Conservation (phyloP, 805 yeast genomes). For the Metschnikowia kofuensis region DNA sequence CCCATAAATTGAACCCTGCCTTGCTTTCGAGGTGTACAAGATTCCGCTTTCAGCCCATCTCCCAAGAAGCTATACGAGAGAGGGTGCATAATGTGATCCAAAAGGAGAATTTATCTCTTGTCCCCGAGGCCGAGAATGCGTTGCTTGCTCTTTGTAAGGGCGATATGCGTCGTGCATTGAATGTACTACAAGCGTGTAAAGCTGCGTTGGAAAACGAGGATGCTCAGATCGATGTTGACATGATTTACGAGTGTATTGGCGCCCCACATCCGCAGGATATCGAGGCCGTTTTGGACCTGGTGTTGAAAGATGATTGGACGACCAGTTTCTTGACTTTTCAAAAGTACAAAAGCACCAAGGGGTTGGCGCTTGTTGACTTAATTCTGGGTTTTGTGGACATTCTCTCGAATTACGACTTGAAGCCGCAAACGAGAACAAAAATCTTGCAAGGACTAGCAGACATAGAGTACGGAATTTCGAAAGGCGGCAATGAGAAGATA, state of each 20-base stretch:
- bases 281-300: constrained; percentile 68
- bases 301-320: constrained; percentile 86
- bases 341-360: constrained; percentile 66
- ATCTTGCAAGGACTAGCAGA: constrained; percentile 75
- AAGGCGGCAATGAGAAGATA: constrained; percentile 88
- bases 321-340: constrained; percentile 66
- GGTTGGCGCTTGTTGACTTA: constrained; percentile 86
- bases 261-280: constrained; percentile 90
- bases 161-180: constrained; percentile 93
- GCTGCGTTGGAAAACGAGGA: constrained; percentile 54
- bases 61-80: constrained; percentile 61
- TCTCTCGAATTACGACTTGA: constrained; percentile 65
- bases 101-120: constrained; percentile 60
- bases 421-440: constrained; percentile 56
- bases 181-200: constrained; percentile 90
- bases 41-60: constrained; percentile 85
- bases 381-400: constrained; percentile 73
- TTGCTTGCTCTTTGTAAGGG: constrained; percentile 78
- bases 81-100: constrained; percentile 68
- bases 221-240: constrained; percentile 58
- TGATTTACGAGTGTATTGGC: constrained; percentile 93
- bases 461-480: constrained; percentile 85
- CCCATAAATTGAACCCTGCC: constrained; percentile 95
- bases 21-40: constrained; percentile 91
- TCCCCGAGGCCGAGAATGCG: constrained; percentile 59